Evolutionary conservation across 2,329 filamentous ascomycete genomes (phyloP).

Genomic region (Arachnomyces sp.): DNA sequence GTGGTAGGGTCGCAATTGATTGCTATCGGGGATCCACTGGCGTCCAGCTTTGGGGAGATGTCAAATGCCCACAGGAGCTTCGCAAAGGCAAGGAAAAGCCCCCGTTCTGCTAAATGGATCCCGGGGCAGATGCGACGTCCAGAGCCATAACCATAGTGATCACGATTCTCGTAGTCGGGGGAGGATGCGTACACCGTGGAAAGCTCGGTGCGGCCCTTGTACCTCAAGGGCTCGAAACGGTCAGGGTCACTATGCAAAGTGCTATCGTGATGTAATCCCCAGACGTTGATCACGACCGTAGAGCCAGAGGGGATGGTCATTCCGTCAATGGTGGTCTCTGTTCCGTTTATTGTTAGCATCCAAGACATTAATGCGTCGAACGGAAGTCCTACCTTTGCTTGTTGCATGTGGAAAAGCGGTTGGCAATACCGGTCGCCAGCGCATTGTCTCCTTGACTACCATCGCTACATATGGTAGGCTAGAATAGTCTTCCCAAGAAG

Average conservation of each 20-base stretch:
- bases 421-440: slow-evolving; percentile 37
- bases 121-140: slow-evolving; percentile 20
- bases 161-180: slow-evolving; percentile 20
- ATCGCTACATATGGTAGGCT: slow-evolving; percentile 27
- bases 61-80: slow-evolving; percentile 44
- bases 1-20: no score
- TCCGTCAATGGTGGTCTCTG: slow-evolving; percentile 37
- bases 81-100: slow-evolving; percentile 39
- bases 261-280: slow-evolving; percentile 42
- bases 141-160: slow-evolving; percentile 34
- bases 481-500: slow-evolving; percentile 24
- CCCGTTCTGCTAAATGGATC: slow-evolving; percentile 47
- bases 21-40: no score
- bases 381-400: slow-evolving; percentile 19
- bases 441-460: slow-evolving; percentile 27
- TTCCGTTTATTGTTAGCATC: slow-evolving; percentile 44
- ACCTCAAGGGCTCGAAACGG: slow-evolving; percentile 26
- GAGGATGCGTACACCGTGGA: slow-evolving; percentile 28
- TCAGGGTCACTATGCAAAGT: slow-evolving; percentile 28
- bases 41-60: no score
- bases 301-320: slow-evolving; percentile 42
- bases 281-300: slow-evolving; percentile 33
- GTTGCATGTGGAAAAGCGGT: slow-evolving; percentile 42
- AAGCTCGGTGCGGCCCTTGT: slow-evolving; percentile 9
- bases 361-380: no score